Evolutionary conservation across 352 stramenopile species (phyloP), one percentile per base, ranked within the genome.

Genomic region (Pythium dissotocum): DNA sequence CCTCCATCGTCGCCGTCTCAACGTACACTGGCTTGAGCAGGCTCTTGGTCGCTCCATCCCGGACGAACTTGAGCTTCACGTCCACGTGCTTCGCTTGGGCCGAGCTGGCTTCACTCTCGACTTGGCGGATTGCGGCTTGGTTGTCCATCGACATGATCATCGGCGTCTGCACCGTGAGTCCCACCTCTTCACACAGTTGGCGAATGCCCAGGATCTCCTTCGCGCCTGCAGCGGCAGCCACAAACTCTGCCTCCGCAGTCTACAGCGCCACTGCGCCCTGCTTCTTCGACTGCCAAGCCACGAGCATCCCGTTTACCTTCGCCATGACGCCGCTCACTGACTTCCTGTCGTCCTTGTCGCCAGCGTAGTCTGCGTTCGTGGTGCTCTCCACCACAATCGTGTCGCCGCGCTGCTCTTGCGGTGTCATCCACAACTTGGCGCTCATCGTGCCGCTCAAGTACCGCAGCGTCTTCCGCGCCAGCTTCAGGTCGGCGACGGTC

Each of bases 311-410:
- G 35, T 70, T 61, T 4, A 74, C 12, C 2, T 26, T 14, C 2
- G 74, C 0, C 0, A 76, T 55, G 6, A 40, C 60, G n/a, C 61
- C 69, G 1, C 52, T 75, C 5, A 76, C 56, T 0, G 72, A 76
- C 38, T 69, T 79, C 1, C 65, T n/a, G n/a, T 76, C 72, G 18
- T 5, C n/a, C 18, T 71, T 70, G 46, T 75, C 61, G 0, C 54
- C 65, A 4, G 72, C 65, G 26, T 60, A 79, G 40, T 77, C 65
- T 0, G 61, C 61, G 42, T 79, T 62, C 51, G 60, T 75, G 58
- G 67, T 72, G 10, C 30, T 35, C 14, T 61, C 55, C 4, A 61
- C 6, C 28, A 7, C 26, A 59, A 30, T 16, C 10, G 53, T 18
- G 16, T 35, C 6, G 14, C 10, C 0, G 40, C 10, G 1, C 0